These are phyloP conservation scores for Zygosaccharomyces rouxii DNA, from an alignment of 805 yeast species.

Conservation along the genomic window DNA sequence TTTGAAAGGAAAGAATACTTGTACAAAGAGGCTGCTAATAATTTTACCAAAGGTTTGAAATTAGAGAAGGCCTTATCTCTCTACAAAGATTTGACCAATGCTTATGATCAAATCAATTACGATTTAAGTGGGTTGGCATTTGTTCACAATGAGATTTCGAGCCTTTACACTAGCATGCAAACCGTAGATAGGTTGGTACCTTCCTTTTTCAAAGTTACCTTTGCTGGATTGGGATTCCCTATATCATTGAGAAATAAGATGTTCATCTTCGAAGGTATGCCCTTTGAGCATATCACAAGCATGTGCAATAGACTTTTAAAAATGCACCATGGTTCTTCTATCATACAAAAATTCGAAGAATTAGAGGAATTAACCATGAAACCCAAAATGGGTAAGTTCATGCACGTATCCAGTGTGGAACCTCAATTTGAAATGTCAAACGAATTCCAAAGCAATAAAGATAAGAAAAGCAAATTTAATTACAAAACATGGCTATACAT, in stretches of 20 bases:
- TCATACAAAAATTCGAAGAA: slow-evolving; percentile 53
- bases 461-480: slow-evolving; percentile 34
- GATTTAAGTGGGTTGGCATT: slow-evolving; percentile 71
- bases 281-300: slow-evolving; percentile 82
- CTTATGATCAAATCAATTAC: slow-evolving; percentile 67
- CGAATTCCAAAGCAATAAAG: slow-evolving; percentile 46
- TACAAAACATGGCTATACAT: slow-evolving; percentile 69
- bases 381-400: slow-evolving; percentile 64
- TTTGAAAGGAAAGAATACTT: slow-evolving; percentile 77
- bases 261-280: slow-evolving; percentile 79
- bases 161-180: slow-evolving; percentile 63
- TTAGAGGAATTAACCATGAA: slow-evolving; percentile 47
- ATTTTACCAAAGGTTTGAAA: slow-evolving; percentile 65
- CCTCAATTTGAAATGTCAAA: slow-evolving; percentile 41
- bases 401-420: slow-evolving; percentile 67
- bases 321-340: slow-evolving; percentile 76
- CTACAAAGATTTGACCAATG: slow-evolving; percentile 70
- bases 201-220: slow-evolving; percentile 72
- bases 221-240: slow-evolving; percentile 84
- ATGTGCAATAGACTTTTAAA: slow-evolving; percentile 71
- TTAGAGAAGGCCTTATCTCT: slow-evolving; percentile 76
- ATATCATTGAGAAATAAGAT: slow-evolving; percentile 66
- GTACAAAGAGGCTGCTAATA: slow-evolving; percentile 63
- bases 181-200: slow-evolving; percentile 68
- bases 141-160: slow-evolving; percentile 63